Percentiles rank a stretch among this genome's conserved stretches.
Evolutionary conservation across 192 early-diverging fungal species (phyloP).

Genomic region (Lobosporangium transversale): DNA sequence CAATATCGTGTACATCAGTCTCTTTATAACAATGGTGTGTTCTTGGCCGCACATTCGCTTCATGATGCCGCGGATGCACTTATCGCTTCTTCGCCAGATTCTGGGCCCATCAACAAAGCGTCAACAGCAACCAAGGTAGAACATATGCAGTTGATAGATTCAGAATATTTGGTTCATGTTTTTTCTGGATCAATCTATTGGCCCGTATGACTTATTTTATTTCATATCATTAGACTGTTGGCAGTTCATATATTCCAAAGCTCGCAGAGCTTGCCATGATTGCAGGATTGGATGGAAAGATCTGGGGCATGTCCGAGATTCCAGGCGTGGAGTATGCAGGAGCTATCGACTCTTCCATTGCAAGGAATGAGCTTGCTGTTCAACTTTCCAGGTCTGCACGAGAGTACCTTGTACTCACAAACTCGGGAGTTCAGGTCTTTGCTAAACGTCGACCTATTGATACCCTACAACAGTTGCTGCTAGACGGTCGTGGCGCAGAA

Average conservation of each 20-base stretch:
- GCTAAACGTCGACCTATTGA: constrained; percentile 84
- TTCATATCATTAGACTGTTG: constrained; percentile 29
- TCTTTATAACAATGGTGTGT: constrained; percentile 73
- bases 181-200: neutral
- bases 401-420: constrained; percentile 79
- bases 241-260: constrained; percentile 37
- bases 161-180: too few species aligned
- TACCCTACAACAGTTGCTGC: constrained; percentile 69
- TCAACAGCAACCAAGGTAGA: constrained; percentile 41
- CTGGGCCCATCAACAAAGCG: constrained; percentile 61
- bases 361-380: constrained; percentile 73
- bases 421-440: constrained; percentile 73
- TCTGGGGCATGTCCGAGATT: constrained; percentile 82
- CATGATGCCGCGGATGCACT: constrained; percentile 79
- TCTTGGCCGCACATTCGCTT: constrained; percentile 71
- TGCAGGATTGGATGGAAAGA: constrained; percentile 78
- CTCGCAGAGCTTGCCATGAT: constrained; percentile 61
- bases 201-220: neutral
- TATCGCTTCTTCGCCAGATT: constrained; percentile 68
- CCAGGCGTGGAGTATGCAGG: constrained; percentile 37
- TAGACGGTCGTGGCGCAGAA: constrained; percentile 50
- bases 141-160: neutral
- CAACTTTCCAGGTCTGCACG: constrained; percentile 66
- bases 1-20: constrained; percentile 68
- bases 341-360: constrained; percentile 34